Evolutionary conservation across 2,329 filamentous ascomycete species (phyloP), one percentile per base, ranked within the genome.

Genomic region (Exophiala sp.): DNA sequence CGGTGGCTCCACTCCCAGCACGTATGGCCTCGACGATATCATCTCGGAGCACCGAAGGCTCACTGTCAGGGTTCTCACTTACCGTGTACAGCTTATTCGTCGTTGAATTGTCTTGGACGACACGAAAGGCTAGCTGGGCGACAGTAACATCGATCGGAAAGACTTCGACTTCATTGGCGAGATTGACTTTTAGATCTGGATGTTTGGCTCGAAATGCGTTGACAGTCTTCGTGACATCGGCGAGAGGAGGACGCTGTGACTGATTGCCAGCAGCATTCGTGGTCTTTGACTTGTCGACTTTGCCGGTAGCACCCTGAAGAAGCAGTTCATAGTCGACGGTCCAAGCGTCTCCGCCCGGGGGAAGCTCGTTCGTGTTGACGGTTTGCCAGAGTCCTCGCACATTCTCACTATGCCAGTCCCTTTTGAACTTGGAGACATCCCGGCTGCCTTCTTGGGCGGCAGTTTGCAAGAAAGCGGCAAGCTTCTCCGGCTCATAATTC

Each of bases 281-380:
- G 38, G 30, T 29, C 8, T 11, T 46, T 19, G 43, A 18, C 11
- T 23, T 22, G 16, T 58, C 51, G 35, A 70, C 64, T 14, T 64
- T 58, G 21, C 61, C 56, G 21, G 60, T 53, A 21, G 70, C 54
- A 8, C 64, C 59, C 42, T 63, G 60, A 2, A 68, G 55, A 11
- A 72, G 53, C 2, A 54, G 53, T 27, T 61, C 63, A 37, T 73
- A 73, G 51, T 73, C 68, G 14, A 61, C 56, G 27, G 67, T 64
- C 70, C 71, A 73, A 30, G 67, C 62, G 4, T 70, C 70, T 14
- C 62, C 63, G 2, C 65, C 65, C 43, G 70, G 66, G 30, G 59
- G 62, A 46, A 70, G 60, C 27, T 65, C 64, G 18, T 63, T 61
- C 19, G 68, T 64, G 6, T 52, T 55, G 29, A 70, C 60, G 24